Evolutionary conservation across 2,329 filamentous ascomycete species (phyloP).

Genomic region (Thelonectria rubi): DNA sequence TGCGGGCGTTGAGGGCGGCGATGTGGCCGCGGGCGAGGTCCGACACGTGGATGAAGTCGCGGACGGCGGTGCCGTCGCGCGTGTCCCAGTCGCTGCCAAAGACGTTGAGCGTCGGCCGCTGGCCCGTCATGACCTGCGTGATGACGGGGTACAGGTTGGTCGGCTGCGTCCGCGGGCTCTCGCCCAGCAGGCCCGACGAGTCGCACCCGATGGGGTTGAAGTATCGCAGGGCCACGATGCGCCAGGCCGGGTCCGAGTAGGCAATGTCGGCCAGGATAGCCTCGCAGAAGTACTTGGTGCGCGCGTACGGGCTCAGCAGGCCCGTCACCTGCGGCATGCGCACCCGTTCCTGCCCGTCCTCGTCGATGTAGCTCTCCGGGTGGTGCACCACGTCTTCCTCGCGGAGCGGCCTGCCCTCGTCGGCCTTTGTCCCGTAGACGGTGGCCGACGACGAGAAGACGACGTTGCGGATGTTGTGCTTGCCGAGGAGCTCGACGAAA

Average conservation of each 20-base stretch:
- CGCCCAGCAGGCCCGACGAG: slow-evolving; percentile 68
- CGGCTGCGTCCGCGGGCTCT: slow-evolving; percentile 68
- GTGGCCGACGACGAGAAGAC: slow-evolving; percentile 75
- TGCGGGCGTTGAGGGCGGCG: slow-evolving; percentile 59
- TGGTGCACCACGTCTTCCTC: slow-evolving; percentile 52
- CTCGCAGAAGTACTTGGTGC: slow-evolving; percentile 74
- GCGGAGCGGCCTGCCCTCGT: slow-evolving; percentile 59
- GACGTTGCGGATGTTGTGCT: slow-evolving; percentile 70
- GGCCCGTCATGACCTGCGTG: slow-evolving; percentile 67
- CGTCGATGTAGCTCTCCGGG: slow-evolving; percentile 57
- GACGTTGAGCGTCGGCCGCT: slow-evolving; percentile 62
- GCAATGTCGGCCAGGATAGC: slow-evolving; percentile 71
- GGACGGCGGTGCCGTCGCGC: slow-evolving; percentile 70
- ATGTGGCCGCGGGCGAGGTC: slow-evolving; percentile 72
- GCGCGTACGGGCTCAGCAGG: slow-evolving; percentile 71
- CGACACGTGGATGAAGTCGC: slow-evolving; percentile 74
- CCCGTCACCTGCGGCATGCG: slow-evolving; percentile 48
- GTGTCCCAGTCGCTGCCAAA: slow-evolving; percentile 74
- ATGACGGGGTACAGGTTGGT: slow-evolving; percentile 73
- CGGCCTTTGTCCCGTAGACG: slow-evolving; percentile 67
- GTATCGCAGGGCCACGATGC: slow-evolving; percentile 70
- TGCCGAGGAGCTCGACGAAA: slow-evolving; percentile 64
- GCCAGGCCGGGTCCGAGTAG: slow-evolving; percentile 67
- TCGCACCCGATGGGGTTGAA: slow-evolving; percentile 76
- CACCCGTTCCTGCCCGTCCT: slow-evolving; percentile 49